These are phyloP conservation scores for Dissophora globulifera DNA, from an alignment of 192 early-diverging fungal species.

Conservation along the genomic window DNA sequence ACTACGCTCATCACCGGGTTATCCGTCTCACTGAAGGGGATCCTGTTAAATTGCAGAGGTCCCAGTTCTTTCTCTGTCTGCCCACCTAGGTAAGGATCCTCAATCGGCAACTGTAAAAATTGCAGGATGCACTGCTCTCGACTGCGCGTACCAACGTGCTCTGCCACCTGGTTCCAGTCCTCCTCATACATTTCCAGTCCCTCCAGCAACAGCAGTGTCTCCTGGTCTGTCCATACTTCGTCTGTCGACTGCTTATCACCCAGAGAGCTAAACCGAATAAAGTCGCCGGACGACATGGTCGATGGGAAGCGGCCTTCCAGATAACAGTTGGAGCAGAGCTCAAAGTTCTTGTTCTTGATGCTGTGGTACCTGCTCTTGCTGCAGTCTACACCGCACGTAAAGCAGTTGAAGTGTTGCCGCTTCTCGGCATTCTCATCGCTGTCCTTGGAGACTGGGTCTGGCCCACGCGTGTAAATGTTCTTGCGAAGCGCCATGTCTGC, in stretches of 20 bases:
- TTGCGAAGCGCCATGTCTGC: slow-evolving; percentile 59
- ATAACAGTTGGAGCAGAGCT: slow-evolving; percentile 91
- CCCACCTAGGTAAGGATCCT: slow-evolving; percentile 75
- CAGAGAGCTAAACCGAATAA: slow-evolving; percentile 76
- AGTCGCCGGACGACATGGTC: slow-evolving; percentile 84
- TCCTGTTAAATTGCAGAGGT: slow-evolving; percentile 72
- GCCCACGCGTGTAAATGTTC: slow-evolving; percentile 64
- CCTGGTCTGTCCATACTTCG: slow-evolving; percentile 88
- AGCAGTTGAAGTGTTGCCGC: slow-evolving; percentile 70
- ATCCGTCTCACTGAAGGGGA: slow-evolving; percentile 83
- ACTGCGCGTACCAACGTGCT: slow-evolving; percentile 90
- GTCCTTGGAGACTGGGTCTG: slow-evolving; percentile 37
- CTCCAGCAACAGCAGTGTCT: slow-evolving; percentile 89
- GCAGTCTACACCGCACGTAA: slow-evolving; percentile 89
- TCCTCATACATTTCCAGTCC: slow-evolving; percentile 94
- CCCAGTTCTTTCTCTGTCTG: slow-evolving; percentile 59
- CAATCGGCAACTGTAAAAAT: slow-evolving; percentile 91
- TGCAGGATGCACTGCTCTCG: slow-evolving; percentile 92
- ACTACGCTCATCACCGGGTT: slow-evolving; percentile 94
- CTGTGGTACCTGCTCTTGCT: slow-evolving; percentile 83
- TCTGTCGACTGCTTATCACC: slow-evolving; percentile 59
- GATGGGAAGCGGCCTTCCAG: slow-evolving; percentile 93
- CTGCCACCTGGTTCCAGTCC: slow-evolving; percentile 92
- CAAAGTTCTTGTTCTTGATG: slow-evolving; percentile 73
- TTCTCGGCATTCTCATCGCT: slow-evolving; percentile 59